Evolutionary conservation across 1,139 yeast genomes (phyloP).

Genomic region (Protomyces lactucae-debilis): DNA sequence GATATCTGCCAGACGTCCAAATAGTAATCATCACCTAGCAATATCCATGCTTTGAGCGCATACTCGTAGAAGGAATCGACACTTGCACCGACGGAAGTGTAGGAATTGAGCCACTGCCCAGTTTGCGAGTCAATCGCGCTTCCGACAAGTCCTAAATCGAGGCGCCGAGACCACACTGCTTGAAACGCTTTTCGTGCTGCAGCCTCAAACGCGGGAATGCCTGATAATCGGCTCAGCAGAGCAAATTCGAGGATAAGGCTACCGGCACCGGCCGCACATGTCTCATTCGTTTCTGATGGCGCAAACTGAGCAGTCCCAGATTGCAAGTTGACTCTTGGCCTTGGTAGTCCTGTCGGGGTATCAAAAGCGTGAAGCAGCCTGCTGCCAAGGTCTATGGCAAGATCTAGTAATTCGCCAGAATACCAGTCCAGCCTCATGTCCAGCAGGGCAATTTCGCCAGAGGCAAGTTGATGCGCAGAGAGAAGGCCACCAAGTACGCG

Average conservation of each 20-base stretch:
- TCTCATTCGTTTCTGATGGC: conserved; percentile 59
- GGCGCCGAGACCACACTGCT: conserved; percentile 65
- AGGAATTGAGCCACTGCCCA: conserved; percentile 54
- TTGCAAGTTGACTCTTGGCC: conserved; percentile 38
- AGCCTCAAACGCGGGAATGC: conserved; percentile 66
- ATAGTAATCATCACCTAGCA: conserved; percentile 64
- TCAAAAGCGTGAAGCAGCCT: conserved; percentile 41
- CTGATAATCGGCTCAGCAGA: conserved; percentile 73
- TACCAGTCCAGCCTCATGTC: conserved; percentile 66
- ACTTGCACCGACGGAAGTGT: conserved; percentile 85
- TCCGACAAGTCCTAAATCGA: conserved; percentile 62
- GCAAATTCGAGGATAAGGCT: conserved; percentile 85
- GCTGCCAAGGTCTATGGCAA: conserved; percentile 67
- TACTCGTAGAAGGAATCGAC: conserved; percentile 92
- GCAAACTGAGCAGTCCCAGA: conserved; percentile 62
- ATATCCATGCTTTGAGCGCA: conserved; percentile 67
- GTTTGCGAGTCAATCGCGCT: conserved; percentile 66
- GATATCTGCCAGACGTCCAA: conserved; percentile 56
- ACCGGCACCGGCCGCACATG: conserved; percentile 89
- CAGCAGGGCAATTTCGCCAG: conserved; percentile 38
- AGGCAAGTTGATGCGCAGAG: conserved; percentile 74
- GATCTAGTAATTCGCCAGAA: conserved; percentile 50
- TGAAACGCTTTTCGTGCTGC: conserved; percentile 60
- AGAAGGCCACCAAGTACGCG: conserved; percentile 89
- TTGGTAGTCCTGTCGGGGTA: conserved; percentile 35